Evolutionary conservation across 2,329 filamentous ascomycete genomes (phyloP).

Genomic region (Westerdykella ornata): DNA sequence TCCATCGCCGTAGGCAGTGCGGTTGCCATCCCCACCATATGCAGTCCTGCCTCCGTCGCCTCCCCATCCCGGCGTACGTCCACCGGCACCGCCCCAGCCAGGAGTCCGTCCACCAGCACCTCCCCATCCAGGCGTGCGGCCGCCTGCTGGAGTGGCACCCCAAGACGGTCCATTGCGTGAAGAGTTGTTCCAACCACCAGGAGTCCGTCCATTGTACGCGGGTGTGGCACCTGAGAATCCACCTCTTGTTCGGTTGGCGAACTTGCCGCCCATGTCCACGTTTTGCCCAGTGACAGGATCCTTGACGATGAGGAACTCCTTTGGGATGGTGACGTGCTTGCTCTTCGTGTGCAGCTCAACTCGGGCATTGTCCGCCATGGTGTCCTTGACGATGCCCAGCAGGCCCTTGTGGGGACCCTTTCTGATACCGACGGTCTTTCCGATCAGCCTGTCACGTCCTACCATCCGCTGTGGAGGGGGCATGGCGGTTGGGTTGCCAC

Average conservation of each 20-base stretch:
- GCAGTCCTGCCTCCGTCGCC: constrained; percentile 37
- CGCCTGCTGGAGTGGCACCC: constrained; percentile 38
- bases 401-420: constrained; percentile 88
- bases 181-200: constrained; percentile 25
- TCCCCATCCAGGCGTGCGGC: constrained; percentile 40
- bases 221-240: constrained; percentile 36
- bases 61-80: constrained; percentile 37
- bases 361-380: constrained; percentile 76
- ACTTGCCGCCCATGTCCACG: constrained; percentile 58
- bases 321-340: constrained; percentile 80
- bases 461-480: constrained; percentile 62
- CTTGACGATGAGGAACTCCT: constrained; percentile 75
- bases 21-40: constrained; percentile 34
- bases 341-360: constrained; percentile 92
- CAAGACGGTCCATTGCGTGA: constrained; percentile 44
- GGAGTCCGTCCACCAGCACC: constrained; percentile 41
- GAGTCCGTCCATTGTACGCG: constrained; percentile 37
- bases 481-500: constrained; percentile 46
- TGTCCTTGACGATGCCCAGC: constrained; percentile 91
- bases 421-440: constrained; percentile 83
- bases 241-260: constrained; percentile 33
- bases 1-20: constrained; percentile 50
- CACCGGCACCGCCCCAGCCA: constrained; percentile 43
- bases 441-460: constrained; percentile 76
- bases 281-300: constrained; percentile 69